Conservation (phyloP, 331 rosid genomes). For the Quercus phellos region DNA sequence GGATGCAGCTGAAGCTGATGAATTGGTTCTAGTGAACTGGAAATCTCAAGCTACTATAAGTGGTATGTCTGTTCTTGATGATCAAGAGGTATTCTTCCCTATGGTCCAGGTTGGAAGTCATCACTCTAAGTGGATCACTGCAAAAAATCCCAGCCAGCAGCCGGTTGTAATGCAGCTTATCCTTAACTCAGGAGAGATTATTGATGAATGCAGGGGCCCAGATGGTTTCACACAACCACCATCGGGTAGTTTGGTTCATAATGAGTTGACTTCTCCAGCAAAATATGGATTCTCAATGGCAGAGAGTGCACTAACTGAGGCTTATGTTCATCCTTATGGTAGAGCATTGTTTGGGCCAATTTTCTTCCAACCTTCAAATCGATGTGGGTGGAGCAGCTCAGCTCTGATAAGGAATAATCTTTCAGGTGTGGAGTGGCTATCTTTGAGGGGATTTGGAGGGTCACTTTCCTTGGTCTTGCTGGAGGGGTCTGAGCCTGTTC, state of each 20-base stretch:
- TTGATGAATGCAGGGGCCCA: constrained; percentile 53
- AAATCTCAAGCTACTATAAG: constrained; percentile 56
- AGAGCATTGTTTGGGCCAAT: constrained; percentile 74
- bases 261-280: constrained; percentile 46
- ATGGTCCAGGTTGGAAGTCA: constrained; percentile 77
- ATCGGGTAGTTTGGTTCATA: constrained; percentile 52
- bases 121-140: constrained; percentile 68
- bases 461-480: constrained; percentile 61
- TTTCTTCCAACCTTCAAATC: constrained; percentile 64
- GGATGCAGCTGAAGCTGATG: constrained; percentile 53
- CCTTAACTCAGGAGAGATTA: constrained; percentile 73
- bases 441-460: constrained; percentile 76
- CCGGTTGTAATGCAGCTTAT: constrained; percentile 89
- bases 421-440: constrained; percentile 86
- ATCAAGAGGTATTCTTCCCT: constrained; percentile 62
- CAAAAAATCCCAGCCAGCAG: constrained; percentile 68
- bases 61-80: constrained; percentile 70
- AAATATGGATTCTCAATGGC: constrained; percentile 82
- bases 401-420: constrained; percentile 90
- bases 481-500: constrained; percentile 57
- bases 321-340: constrained; percentile 66
- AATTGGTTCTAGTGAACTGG: constrained; percentile 83
- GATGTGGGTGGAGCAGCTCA: constrained; percentile 85
- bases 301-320: constrained; percentile 71
- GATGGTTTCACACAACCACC: constrained; percentile 60